Base-by-base conservation (phyloP, 345 rosid species). In the Atalantia buxifolia region DNA sequence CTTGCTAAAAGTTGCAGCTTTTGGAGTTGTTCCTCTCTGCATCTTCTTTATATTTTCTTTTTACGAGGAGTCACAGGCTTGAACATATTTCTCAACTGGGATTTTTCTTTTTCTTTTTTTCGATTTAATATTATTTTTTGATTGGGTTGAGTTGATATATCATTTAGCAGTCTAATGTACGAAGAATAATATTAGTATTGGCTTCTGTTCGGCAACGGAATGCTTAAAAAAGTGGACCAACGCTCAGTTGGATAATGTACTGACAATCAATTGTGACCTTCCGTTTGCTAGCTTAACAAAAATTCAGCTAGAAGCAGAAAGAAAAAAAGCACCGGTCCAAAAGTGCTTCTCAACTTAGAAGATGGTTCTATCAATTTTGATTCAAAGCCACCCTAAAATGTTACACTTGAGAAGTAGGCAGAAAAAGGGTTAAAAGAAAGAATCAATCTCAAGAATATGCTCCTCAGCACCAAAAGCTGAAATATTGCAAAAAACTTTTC, bases 1-100 rank as follows among this genome's bases (percentile, higher is more conserved):
- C 12, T 24, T 91, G 74, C 78, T 95, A 45, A 95, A 89, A 85
- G 50, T 88, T 80, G 93, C 89, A 59, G 92, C 95, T 59, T 93
- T 93, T 74, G 5, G 87, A 0, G 87, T 91, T 77, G 85, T 93
- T 79, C 98, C 98, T 74, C 73, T 95, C 28, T 93, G 90, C 83
- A 31, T 93, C 21, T 79, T 85, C 77, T 83, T 91, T 22, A 57
- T 86, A 48, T 42, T 86, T 60, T 90, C 89, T 13, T 75, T 89
- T 27, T 87, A 90, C 61, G 61, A 48, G 48, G 82, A 89, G 25
- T 65, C 90, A 71, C 69, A 83, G 4, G 53, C 74, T 64, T 85
- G 68, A 79, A 14, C 0, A 50, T 33, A 55, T 60, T 12, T 56
- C 35, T n/a, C 48, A 22, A 35, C 33, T 48, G 61, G 63, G 71